These are phyloP conservation scores for Mortierella sp. DNA, from an alignment of 371 early-diverging fungal species.

Conservation along the genomic window DNA sequence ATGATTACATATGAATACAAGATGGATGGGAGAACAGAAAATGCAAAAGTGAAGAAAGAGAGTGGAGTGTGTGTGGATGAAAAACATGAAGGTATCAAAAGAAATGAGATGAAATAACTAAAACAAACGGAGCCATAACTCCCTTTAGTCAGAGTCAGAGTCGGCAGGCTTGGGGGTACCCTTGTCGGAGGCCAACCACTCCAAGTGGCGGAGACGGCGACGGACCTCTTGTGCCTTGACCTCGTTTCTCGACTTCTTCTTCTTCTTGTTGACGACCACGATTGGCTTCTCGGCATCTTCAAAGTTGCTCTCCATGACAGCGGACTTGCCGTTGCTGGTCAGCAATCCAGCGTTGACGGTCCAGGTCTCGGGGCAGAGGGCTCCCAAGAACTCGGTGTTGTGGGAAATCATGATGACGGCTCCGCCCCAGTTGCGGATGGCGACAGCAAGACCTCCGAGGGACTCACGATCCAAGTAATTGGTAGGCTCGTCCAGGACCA, in stretches of 20 bases:
- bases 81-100: constrained; percentile 1
- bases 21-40: constrained; percentile 1
- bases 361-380: constrained; percentile 88
- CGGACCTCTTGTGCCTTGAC: constrained; percentile 77
- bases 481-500: constrained; percentile 89
- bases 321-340: constrained; percentile 67
- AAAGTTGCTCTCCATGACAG: constrained; percentile 71
- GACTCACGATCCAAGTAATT: constrained; percentile 93
- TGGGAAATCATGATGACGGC: constrained; percentile 93
- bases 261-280: constrained; percentile 82
- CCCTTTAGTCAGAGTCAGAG: constrained; percentile 74
- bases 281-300: constrained; percentile 72
- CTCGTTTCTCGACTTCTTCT: constrained; percentile 86
- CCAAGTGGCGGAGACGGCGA: constrained; percentile 77
- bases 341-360: constrained; percentile 74
- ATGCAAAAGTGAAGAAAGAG: constrained; percentile 6
- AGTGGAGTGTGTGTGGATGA: constrained; percentile 5
- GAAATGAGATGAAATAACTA: not conserved
- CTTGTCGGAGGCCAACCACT: constrained; percentile 75
- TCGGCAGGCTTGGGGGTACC: constrained; percentile 78
- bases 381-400: constrained; percentile 84
- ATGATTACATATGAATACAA: constrained; percentile 11
- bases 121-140: not conserved
- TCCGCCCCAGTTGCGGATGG: constrained; percentile 86
- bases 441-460: constrained; percentile 86